These are phyloP conservation scores for Albugo laibachii DNA, from an alignment of 352 stramenopile genomes.

Conservation along the genomic window DNA sequence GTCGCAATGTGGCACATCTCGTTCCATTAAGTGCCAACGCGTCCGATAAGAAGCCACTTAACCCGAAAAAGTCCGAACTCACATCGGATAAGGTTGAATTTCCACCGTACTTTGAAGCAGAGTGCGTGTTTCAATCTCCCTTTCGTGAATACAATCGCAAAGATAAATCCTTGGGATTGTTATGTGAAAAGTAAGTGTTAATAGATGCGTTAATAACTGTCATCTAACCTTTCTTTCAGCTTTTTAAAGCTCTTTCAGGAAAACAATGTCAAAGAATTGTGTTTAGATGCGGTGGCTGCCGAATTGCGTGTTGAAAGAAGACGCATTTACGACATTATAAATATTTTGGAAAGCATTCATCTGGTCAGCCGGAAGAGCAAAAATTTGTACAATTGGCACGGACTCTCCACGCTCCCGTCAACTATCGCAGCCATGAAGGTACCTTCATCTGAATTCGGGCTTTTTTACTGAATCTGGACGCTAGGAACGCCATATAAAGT, in stretches of 20 bases:
- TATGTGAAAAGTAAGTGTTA: conserved; percentile 64
- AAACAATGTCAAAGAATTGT: conserved; percentile 52
- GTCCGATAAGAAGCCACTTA: not conserved
- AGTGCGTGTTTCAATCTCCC: conserved; percentile 20
- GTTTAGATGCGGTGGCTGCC: conserved; percentile 36
- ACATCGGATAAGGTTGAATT: not conserved
- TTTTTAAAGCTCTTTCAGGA: conserved; percentile 60
- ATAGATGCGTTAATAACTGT: not conserved
- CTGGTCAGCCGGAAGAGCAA: conserved; percentile 92
- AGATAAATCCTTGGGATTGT: conserved; percentile 65
- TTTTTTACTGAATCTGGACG: too few relatives aligned
- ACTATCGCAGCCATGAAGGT: conserved; percentile 64
- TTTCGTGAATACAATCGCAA: conserved; percentile 78
- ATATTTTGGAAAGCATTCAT: conserved; percentile 92
- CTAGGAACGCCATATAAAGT: too few relatives aligned
- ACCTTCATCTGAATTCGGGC: not conserved
- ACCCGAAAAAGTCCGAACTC: conserved; percentile 4
- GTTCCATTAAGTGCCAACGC: not conserved
- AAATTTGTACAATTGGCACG: conserved; percentile 90
- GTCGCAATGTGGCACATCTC: not conserved
- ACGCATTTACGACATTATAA: conserved; percentile 96
- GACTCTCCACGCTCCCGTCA: conserved; percentile 32
- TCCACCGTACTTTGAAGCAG: not conserved
- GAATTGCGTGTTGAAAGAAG: conserved; percentile 81
- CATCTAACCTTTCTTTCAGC: conserved; percentile 10